Percentiles rank a stretch among this genome's conserved stretches.
phyloP scores from a whole-genome alignment of 768 basidiomycete genomes.

The Tricholoma furcatifolium region DNA sequence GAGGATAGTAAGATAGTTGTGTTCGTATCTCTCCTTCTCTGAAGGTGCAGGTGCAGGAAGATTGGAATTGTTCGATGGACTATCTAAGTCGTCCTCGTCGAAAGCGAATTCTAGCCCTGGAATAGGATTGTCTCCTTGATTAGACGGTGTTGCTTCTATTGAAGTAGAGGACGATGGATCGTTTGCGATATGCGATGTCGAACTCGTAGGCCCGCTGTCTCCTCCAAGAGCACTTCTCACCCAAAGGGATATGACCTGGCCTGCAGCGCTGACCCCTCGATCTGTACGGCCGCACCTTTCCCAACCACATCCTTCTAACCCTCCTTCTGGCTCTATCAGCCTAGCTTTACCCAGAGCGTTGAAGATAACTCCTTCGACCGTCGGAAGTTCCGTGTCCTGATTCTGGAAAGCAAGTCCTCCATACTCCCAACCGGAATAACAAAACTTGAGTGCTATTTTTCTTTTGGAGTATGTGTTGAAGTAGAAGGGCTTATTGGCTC shows the following conservation, averaged over 20 bases:
- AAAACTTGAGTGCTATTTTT: conserved; percentile 93
- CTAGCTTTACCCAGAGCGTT: conserved; percentile 74
- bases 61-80: conserved; percentile 19
- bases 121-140: background rate
- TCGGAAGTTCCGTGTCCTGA: conserved; percentile 71
- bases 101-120: conserved; percentile 21
- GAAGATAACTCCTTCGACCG: conserved; percentile 88
- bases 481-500: conserved; percentile 42
- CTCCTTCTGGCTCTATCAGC: conserved; percentile 71
- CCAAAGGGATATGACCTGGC: conserved; percentile 92
- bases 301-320: conserved; percentile 87
- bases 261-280: conserved; percentile 90
- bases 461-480: conserved; percentile 70
- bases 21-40: conserved; percentile 41
- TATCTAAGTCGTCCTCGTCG: conserved; percentile 24
- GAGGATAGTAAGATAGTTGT: conserved; percentile 75
- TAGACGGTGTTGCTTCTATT: background rate
- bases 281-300: conserved; percentile 93
- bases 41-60: conserved; percentile 14
- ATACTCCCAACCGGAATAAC: conserved; percentile 91
- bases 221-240: conserved; percentile 65
- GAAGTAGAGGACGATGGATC: background rate
- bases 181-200: conserved; percentile 9
- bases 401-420: conserved; percentile 85
- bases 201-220: background rate